Evolutionary conservation across 345 rosid species (phyloP).

Genomic region (Citrus glauca): DNA sequence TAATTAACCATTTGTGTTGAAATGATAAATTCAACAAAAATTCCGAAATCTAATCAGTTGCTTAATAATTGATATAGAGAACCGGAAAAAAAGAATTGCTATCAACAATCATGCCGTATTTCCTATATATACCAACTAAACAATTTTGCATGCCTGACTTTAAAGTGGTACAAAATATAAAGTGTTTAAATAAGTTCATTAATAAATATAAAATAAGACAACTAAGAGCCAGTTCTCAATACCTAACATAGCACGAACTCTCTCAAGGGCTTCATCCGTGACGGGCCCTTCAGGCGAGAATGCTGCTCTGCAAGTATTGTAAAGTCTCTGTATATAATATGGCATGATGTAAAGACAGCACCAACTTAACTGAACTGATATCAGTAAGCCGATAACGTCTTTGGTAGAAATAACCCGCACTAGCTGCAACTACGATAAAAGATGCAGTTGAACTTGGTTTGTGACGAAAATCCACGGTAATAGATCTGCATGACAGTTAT

Average conservation of each 20-base stretch:
- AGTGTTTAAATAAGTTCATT: neutral
- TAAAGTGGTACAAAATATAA: neutral
- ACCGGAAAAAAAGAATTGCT: neutral
- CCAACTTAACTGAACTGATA: slow-evolving; percentile 33
- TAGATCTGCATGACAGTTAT: slow-evolving; percentile 33
- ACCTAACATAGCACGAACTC: slow-evolving; percentile 69
- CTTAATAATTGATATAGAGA: neutral
- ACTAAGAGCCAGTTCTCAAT: slow-evolving; percentile 11
- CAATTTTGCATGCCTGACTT: neutral
- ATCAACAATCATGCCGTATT: neutral
- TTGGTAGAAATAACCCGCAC: neutral
- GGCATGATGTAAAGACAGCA: slow-evolving; percentile 57
- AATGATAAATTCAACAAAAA: neutral
- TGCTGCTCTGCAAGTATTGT: slow-evolving; percentile 64
- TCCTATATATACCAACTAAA: neutral
- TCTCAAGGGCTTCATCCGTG: slow-evolving; percentile 75
- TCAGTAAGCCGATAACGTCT: slow-evolving; percentile 33
- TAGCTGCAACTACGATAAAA: slow-evolving; percentile 17
- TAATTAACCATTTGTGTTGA: neutral
- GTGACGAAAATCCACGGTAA: slow-evolving; percentile 14
- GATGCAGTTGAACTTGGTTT: slow-evolving; percentile 21
- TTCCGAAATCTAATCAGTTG: neutral
- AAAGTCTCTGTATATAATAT: slow-evolving; percentile 73
- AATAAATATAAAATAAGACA: neutral
- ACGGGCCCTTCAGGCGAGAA: slow-evolving; percentile 68